Percentiles rank a stretch among this genome's conserved stretches.
phyloP scores from a whole-genome alignment of 371 early-diverging fungal genomes.

The Mucor lusitanicus region DNA sequence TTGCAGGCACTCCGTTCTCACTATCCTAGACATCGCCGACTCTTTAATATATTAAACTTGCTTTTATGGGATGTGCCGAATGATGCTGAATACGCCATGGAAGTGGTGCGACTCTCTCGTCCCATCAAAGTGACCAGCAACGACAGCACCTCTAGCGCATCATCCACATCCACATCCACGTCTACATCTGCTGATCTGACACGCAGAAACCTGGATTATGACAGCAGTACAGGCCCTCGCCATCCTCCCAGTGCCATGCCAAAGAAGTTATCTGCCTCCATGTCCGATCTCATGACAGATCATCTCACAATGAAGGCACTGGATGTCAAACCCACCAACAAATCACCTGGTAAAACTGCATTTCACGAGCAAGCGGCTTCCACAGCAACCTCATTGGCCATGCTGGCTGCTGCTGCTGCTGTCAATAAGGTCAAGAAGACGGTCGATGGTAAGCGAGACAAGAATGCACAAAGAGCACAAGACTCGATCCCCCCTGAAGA shows the following conservation, averaged over 20 bases:
- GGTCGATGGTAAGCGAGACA: slow-evolving; percentile 16
- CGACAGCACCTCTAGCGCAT: background rate
- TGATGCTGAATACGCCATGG: slow-evolving; percentile 51
- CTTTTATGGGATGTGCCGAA: slow-evolving; percentile 49
- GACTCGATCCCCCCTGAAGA: background rate
- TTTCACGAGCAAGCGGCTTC: slow-evolving; percentile 20
- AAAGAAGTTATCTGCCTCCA: slow-evolving; percentile 5
- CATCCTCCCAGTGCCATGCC: background rate
- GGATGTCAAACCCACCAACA: background rate
- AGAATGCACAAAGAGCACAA: slow-evolving; percentile 2
- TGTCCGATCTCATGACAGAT: slow-evolving; percentile 6
- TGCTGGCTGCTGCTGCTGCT: slow-evolving; percentile 35
- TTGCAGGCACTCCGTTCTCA: slow-evolving; percentile 43
- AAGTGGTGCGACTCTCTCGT: slow-evolving; percentile 28
- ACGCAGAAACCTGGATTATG: background rate
- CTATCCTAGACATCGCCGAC: slow-evolving; percentile 44
- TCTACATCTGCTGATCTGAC: background rate
- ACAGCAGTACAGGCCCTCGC: background rate
- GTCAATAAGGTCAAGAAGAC: slow-evolving; percentile 23
- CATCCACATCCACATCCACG: background rate
- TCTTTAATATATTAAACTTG: slow-evolving; percentile 47
- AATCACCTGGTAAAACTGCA: slow-evolving; percentile 1
- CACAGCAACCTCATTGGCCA: slow-evolving; percentile 29
- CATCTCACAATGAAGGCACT: background rate
- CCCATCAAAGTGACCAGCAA: background rate